A percentile compares a stretch with the other conserved stretches of the same genome.
phyloP scores from a whole-genome alignment of 139 green algal genomes.

The Chlorella sp. region DNA sequence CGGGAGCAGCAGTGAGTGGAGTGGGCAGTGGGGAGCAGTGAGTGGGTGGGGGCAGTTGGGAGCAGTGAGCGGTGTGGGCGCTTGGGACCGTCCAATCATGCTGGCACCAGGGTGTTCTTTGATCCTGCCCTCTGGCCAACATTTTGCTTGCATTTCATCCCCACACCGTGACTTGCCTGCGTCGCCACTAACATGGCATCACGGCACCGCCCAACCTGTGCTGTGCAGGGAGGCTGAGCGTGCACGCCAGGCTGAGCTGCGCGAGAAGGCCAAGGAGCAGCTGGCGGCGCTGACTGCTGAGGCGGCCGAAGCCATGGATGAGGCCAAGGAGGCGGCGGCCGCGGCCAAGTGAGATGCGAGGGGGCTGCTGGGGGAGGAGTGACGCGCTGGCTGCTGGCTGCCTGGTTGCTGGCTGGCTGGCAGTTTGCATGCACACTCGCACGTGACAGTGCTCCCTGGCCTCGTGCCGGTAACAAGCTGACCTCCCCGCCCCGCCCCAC shows the following conservation, averaged over 20 bases:
- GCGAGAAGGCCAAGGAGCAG: slow-evolving; percentile 3
- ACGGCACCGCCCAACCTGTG: no score
- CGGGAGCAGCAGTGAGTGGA: slow-evolving; percentile 18
- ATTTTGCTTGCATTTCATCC: neutral
- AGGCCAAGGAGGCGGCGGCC: slow-evolving; percentile 10
- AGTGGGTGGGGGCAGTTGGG: neutral
- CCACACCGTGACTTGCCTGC: no score
- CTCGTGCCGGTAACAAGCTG: neutral
- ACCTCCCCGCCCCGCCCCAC: neutral
- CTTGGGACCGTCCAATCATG: no score
- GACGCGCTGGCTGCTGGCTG: neutral
- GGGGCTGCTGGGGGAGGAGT: neutral
- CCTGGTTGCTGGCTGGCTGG: neutral
- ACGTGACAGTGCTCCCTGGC: neutral
- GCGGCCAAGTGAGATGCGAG: neutral
- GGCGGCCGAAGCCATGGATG: slow-evolving; percentile 16
- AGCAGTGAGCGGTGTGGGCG: no score
- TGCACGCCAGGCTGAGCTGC: neutral
- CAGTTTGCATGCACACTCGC: neutral
- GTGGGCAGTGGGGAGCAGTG: neutral
- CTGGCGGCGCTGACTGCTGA: slow-evolving; percentile 46
- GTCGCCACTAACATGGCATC: no score
- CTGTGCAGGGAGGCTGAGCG: slow-evolving; percentile 32
- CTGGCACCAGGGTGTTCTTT: no score
- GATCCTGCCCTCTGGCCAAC: no score